A percentile compares a stretch with the other conserved stretches of the same genome.
Evolutionary conservation across 2,329 filamentous ascomycete genomes (phyloP).

Genomic region (Trichoderma harzianum): DNA sequence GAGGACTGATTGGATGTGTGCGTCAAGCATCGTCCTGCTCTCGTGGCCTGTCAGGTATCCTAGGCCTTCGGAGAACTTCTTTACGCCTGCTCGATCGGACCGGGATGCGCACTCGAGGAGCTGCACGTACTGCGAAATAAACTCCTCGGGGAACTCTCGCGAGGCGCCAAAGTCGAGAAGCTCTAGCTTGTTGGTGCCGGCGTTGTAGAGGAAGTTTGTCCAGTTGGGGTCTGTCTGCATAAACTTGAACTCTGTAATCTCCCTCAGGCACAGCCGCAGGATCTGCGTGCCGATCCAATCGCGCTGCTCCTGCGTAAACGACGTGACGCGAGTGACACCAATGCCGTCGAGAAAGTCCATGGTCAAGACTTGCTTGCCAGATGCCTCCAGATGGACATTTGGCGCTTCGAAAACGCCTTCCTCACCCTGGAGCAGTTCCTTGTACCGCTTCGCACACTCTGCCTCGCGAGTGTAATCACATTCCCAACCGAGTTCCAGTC

Average conservation of each 20-base stretch:
- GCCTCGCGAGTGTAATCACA: constrained; percentile 94
- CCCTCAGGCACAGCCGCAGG: constrained; percentile 83
- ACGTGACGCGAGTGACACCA: constrained; percentile 75
- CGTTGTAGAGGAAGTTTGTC: constrained; percentile 97
- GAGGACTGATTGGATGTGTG: constrained; percentile 82
- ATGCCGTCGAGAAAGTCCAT: constrained; percentile 88
- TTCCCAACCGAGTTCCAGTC: constrained; percentile 91
- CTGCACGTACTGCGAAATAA: constrained; percentile 75
- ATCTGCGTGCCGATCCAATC: constrained; percentile 98
- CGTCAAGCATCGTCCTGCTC: constrained; percentile 79
- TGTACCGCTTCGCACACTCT: constrained; percentile 72
- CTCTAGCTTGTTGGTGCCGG: constrained; percentile 68
- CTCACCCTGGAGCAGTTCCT: constrained; percentile 64
- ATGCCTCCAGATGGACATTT: constrained; percentile 71
- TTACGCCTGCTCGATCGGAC: constrained; percentile 61
- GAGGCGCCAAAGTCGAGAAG: constrained; percentile 94
- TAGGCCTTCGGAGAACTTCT: constrained; percentile 67
- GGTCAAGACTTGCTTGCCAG: constrained; percentile 81
- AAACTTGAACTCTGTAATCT: constrained; percentile 91
- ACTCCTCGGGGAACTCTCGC: constrained; percentile 75
- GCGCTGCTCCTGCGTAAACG: constrained; percentile 75
- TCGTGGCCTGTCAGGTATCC: constrained; percentile 94
- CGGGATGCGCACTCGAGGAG: constrained; percentile 77
- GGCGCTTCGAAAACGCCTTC: constrained; percentile 75
- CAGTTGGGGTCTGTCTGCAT: constrained; percentile 99